These are phyloP conservation scores for Botrytis sinoallii DNA, from an alignment of 2,329 filamentous ascomycete genomes.

Conservation along the genomic window DNA sequence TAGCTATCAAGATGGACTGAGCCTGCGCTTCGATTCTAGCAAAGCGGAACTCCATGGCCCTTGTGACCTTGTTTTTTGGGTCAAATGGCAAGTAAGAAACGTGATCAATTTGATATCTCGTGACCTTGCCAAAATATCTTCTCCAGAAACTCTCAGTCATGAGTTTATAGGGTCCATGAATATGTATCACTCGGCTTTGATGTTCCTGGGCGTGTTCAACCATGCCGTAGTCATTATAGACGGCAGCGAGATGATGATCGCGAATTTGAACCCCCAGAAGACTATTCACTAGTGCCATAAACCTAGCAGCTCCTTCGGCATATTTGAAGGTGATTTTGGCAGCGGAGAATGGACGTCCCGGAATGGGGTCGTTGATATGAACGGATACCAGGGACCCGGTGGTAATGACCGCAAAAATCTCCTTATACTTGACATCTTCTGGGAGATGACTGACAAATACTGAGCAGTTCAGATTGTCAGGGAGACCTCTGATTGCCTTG, in stretches of 20 bases:
- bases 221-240: neutral
- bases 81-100: neutral
- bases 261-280: neutral
- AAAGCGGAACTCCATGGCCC: constrained; percentile 20
- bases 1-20: neutral
- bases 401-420: neutral
- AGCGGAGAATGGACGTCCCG: neutral
- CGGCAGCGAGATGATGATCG: neutral
- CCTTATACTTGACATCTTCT: neutral
- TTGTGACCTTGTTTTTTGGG: neutral
- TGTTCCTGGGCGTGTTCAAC: neutral
- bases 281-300: neutral
- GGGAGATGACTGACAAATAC: neutral
- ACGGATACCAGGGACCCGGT: neutral
- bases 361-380: neutral
- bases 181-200: neutral
- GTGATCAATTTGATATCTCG: neutral
- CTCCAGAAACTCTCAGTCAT: neutral
- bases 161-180: neutral
- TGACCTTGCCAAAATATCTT: neutral
- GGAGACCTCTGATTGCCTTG: neutral
- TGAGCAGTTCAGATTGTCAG: neutral
- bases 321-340: neutral
- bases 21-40: constrained; percentile 22
- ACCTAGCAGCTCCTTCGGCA: neutral